Conservation (phyloP, 108 stramenopile genomes). For the Pseudonitzschia multiseries region DNA sequence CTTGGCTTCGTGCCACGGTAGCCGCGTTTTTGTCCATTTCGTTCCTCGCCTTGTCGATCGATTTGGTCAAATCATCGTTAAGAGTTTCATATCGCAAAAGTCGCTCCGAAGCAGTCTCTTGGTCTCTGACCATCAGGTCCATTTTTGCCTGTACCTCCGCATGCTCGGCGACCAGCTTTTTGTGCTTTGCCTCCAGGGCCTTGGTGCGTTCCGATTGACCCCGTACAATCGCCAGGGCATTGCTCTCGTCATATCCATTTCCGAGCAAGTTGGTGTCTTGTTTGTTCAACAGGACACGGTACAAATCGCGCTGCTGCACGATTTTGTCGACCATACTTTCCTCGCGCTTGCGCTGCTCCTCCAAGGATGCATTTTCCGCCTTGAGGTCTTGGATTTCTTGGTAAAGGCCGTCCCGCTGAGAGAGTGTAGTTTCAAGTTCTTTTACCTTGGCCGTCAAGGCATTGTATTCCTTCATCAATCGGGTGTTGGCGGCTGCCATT, state of each 20-base stretch:
- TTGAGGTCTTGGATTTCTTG: constrained; percentile 53
- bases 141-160: constrained; percentile 51
- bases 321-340: constrained; percentile 70
- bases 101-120: constrained; percentile 58
- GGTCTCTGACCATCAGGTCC: constrained; percentile 43
- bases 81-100: constrained; percentile 62
- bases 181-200: constrained; percentile 50
- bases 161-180: constrained; percentile 50
- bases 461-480: constrained; percentile 63
- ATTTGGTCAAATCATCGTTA: constrained; percentile 52
- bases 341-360: constrained; percentile 74
- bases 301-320: constrained; percentile 86
- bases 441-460: constrained; percentile 47
- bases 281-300: constrained; percentile 68
- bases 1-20: constrained; percentile 53
- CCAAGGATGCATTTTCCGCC: constrained; percentile 51
- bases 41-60: constrained; percentile 49
- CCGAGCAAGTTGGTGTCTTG: constrained; percentile 51
- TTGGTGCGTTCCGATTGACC: constrained; percentile 50
- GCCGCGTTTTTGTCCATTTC: constrained; percentile 61
- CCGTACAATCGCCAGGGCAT: constrained; percentile 42
- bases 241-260: constrained; percentile 34
- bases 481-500: constrained; percentile 81
- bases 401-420: constrained; percentile 41
- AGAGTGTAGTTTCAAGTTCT: constrained; percentile 58